These are phyloP conservation scores for Perilla frutescens DNA, from an alignment of 257 asterid species.

Conservation along the genomic window DNA sequence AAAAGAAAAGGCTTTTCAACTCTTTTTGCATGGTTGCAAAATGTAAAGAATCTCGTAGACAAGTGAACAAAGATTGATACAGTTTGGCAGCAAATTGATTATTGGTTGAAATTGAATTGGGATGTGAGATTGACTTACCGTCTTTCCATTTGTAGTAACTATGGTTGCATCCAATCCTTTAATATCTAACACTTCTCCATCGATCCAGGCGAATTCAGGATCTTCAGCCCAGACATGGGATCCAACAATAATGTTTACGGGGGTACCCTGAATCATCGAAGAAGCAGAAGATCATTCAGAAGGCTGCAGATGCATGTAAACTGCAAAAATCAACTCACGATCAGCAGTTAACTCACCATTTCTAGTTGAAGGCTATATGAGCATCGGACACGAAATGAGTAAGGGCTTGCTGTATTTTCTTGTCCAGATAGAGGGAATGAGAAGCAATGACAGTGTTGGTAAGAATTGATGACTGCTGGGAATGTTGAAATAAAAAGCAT, in stretches of 20 bases:
- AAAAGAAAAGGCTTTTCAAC: constrained; percentile 22
- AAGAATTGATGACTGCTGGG: constrained; percentile 49
- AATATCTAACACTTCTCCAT: constrained; percentile 76
- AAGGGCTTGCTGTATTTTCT: constrained; percentile 33
- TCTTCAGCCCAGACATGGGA: constrained; percentile 93
- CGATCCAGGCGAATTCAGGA: constrained; percentile 85
- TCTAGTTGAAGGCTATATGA: constrained; percentile 51
- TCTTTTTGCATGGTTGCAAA: constrained; percentile 22
- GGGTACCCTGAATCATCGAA: constrained; percentile 79
- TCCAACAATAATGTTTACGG: constrained; percentile 88
- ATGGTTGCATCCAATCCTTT: constrained; percentile 73
- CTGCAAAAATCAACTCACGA: constrained; percentile 27
- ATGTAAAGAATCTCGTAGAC: too few species aligned
- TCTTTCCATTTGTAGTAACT: constrained; percentile 65
- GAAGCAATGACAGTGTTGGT: constrained; percentile 35
- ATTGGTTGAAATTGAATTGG: too few species aligned
- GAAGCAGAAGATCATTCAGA: constrained; percentile 32
- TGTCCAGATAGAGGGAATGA: constrained; percentile 22
- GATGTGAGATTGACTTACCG: constrained; percentile 51
- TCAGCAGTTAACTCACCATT: constrained; percentile 65
- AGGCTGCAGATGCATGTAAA: constrained; percentile 26
- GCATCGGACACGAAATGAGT: constrained; percentile 51
- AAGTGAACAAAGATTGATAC: too few species aligned
- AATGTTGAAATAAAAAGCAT: constrained; percentile 50
- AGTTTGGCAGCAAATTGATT: too few species aligned